Evolutionary conservation across 2,329 filamentous ascomycete genomes (phyloP), one percentile per base, ranked within the genome.

Genomic region (Arthrobotrys pseudoclavata): DNA sequence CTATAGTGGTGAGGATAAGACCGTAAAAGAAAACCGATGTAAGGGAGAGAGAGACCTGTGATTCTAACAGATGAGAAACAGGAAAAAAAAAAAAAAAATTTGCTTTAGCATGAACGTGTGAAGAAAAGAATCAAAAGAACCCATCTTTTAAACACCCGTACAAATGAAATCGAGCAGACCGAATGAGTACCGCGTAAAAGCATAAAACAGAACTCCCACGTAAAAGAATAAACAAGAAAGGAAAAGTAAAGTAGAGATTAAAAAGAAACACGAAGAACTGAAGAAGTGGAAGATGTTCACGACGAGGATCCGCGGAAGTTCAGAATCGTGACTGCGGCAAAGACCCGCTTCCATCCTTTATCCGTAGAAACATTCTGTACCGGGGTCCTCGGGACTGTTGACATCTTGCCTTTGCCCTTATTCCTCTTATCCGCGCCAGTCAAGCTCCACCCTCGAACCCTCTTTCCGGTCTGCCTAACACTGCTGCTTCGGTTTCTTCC

Each of bases 371-470:
- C 13, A 61, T 64, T 72, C 20, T 64, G 60, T n/a, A 1, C 20
- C 7, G 40, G 52, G 13, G 31, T 50, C 40, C 29, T 50, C n/a
- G 47, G 29, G n/a, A 37, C 18, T 4, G 26, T 37, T 26, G 61
- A 42, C 50, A 55, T 55, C 60, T 70, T 76, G 22, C 74, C 74
- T 47, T 77, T 77, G 5, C 48, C 67, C 37, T 68, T 77, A 9
- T 57, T 60, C 34, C 29, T 52, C 18, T 63, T 67, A 53, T 67
- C 62, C 1, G 61, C 62, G 6, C 62, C 62, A 20, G 60, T 47
- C 69, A 77, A 45, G 48, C 67, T 71, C 74, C 74, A 77, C 37
- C 74, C 74, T 61, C 74, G 34, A 5, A 77, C 74, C 10, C 74
- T 60, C 74, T 77, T 77, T 2, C 74, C 74, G 10, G 74, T 55